Evolutionary conservation across 805 yeast genomes (phyloP), one percentile per base, ranked within the genome.

Genomic region (Ogataea parapolymorpha): DNA sequence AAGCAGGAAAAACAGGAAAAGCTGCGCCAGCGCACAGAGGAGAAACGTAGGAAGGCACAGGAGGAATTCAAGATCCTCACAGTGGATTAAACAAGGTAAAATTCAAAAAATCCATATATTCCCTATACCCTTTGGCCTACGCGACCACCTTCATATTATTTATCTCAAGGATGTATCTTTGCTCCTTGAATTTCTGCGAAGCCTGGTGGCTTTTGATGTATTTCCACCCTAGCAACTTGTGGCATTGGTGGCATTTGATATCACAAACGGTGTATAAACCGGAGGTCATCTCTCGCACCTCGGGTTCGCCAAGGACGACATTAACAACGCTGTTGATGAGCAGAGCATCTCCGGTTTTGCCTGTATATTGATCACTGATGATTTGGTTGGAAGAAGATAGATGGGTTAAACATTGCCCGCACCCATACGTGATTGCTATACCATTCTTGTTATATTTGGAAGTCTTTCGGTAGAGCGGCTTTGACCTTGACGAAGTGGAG

Each of bases 251-350:
- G 52, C 88, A 82, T 26, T 53, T 52, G 23, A 80, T 68, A 50
- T 79, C 82, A 44, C 79, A 71, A 3, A 82, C 83, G 0, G 66
- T 53, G 50, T 79, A 82, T 17, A 55, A 55, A 1, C 87, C 88
- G 1, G 86, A 80, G 22, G 72, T 63, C 87, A 82, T 80, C 27
- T 65, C 45, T 10, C 59, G 44, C 10, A 40, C 42, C 32, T 57
- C 58, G 11, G 45, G 41, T 11, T 36, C 41, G 1, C 58, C 59
- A n/a, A 48, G 37, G 4, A 41, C 37, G 12, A 54, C 43, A 37
- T 62, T 58, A 11, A 55, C 61, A 6, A 77, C 78, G 26, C 63
- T 62, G 32, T 68, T 62, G 47, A 81, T 75, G 30, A 81, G 59
- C 47, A 67, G 71, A 1, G 85, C 87, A 38, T 70, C 70, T 0